Percentiles rank a stretch among this genome's conserved stretches.
These are phyloP conservation scores for Polysphondylium violaceum DNA, from an alignment of 78 protist genomes.

Conservation along the genomic window DNA sequence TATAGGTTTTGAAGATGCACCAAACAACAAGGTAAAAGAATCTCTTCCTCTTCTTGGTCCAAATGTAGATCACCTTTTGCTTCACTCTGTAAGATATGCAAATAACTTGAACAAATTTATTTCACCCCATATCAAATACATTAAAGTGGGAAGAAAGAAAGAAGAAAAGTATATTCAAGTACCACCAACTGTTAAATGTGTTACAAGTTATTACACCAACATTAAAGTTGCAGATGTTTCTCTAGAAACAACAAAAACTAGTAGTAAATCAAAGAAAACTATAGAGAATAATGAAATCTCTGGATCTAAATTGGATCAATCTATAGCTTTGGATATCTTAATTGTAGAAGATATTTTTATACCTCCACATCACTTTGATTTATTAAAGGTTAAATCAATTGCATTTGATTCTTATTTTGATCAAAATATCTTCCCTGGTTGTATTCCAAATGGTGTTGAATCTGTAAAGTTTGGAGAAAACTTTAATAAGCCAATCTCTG, in stretches of 20 bases:
- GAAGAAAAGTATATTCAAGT: not conserved
- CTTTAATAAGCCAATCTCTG: not conserved
- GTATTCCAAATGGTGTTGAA: not conserved
- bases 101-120: too few species aligned
- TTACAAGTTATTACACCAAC: not conserved
- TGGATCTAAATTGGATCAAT: not conserved
- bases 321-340: not conserved
- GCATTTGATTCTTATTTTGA: too few species aligned
- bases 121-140: not conserved
- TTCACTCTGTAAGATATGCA: not conserved
- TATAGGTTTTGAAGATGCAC: not conserved
- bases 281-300: not conserved
- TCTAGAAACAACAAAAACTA: not conserved
- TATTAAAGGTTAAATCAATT: not conserved
- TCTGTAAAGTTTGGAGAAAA: not conserved
- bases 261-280: too few species aligned
- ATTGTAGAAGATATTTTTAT: not conserved
- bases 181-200: not conserved
- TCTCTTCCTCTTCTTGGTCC: not conserved
- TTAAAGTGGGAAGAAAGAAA: not conserved
- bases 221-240: not conserved
- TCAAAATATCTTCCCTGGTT: not conserved
- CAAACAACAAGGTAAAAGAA: too few species aligned
- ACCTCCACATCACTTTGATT: not conserved
- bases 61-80: not conserved